Base-by-base conservation (phyloP, 805 yeast species). In the Yarrowia sp. region DNA sequence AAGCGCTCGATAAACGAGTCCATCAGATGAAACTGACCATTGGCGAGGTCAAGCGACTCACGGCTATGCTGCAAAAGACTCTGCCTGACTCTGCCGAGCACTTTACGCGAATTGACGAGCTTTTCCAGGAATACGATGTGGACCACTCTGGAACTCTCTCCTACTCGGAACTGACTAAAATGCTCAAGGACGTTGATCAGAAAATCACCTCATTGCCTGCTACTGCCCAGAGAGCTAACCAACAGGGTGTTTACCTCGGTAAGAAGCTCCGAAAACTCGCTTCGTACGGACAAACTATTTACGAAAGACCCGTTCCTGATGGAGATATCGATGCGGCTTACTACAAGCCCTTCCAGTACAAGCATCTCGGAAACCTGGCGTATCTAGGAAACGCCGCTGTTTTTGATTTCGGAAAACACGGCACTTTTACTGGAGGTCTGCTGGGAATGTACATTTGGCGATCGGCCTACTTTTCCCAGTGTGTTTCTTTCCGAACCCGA, bases 381-480 rank as follows among this genome's bases (percentile, higher is more conserved):
- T 86, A 86, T 68, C 80, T 86, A 66, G 88, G 90, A 67, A 86
- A 86, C 72, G 84, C 86, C 58, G 90, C 90, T 2, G 89, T 86
- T 32, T 86, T 86, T 72, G 90, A 86, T 72, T 72, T 84, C 65
- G 81, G 84, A n/a, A 85, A 86, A 38, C 84, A 84, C 17, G 83
- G 83, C 70, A 79, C 86, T 36, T 81, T 84, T 67, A 84, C 85
- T 66, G 88, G 89, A 66, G 90, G 89, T 1, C 73, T 86, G 60
- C 73, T 85, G 44, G 89, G 89, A n/a, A 84, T 86, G 86, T 86
- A 86, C 72, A 74, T 86, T 64, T 86, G 90, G 90, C 82, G 90
- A 77, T 81, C 87, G 58, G 87, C 84, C 33, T 86, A 86, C 74
- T 86, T 86, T 75, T 83, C 88, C 36, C 88, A 86, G 73, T 81